Evolutionary conservation across 768 basidiomycete species (phyloP).

Genomic region (Hirschioporus abietinus): DNA sequence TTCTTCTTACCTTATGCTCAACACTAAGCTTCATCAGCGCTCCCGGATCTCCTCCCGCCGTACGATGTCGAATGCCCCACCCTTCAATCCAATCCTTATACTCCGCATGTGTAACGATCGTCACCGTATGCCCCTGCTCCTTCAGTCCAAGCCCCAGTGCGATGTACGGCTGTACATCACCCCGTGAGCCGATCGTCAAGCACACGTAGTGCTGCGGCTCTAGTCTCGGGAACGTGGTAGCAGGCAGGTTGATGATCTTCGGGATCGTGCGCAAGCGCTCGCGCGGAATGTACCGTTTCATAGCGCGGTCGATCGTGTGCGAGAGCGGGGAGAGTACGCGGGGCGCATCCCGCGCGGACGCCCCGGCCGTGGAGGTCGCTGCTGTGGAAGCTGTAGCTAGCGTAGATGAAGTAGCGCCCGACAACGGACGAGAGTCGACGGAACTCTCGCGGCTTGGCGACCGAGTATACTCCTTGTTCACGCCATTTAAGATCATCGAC

Average conservation of each 20-base stretch:
- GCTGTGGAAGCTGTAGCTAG: constrained; percentile 1
- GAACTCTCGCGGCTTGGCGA: constrained; percentile 7
- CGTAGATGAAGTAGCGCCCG: constrained; percentile 10
- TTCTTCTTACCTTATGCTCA: constrained; percentile 35
- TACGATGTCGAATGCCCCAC: constrained; percentile 53
- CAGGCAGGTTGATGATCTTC: constrained; percentile 45
- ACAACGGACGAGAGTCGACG: constrained; percentile 1
- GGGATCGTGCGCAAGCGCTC: constrained; percentile 31
- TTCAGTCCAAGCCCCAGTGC: constrained; percentile 36
- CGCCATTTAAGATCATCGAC: background rate
- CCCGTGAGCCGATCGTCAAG: constrained; percentile 60
- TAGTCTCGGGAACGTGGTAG: constrained; percentile 24
- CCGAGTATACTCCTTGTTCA: background rate
- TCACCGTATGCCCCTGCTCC: constrained; percentile 38
- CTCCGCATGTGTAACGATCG: constrained; percentile 44
- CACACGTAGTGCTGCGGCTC: constrained; percentile 51
- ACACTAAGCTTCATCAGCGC: constrained; percentile 60
- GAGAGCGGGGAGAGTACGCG: constrained; percentile 41
- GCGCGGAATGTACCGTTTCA: constrained; percentile 24
- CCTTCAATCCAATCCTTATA: constrained; percentile 53
- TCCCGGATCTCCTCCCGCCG: constrained; percentile 65
- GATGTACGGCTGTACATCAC: constrained; percentile 48
- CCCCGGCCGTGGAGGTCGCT: constrained; percentile 5
- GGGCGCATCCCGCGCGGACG: constrained; percentile 22
- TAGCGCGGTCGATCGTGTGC: constrained; percentile 31